Conservation (phyloP, 345 rosid species). For the Pelargonium nanum region DNA sequence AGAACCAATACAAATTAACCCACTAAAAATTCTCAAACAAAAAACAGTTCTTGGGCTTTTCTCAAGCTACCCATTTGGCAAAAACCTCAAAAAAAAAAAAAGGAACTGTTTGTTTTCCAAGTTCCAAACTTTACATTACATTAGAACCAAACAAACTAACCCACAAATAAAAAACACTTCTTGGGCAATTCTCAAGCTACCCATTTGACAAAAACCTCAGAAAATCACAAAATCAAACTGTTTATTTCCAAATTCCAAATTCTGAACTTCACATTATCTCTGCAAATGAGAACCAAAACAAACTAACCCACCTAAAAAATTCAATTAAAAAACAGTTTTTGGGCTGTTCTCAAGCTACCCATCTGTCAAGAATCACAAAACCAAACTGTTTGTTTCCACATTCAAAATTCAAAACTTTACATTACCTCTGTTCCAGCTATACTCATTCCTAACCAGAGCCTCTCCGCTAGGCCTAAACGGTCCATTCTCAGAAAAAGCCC, state of each 20-base stretch:
- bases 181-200: not conserved
- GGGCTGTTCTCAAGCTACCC: too few species aligned
- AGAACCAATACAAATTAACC: not conserved
- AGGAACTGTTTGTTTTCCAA: too few species aligned
- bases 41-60: not conserved
- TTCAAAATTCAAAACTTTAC: not conserved
- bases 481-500: slow-evolving; percentile 94
- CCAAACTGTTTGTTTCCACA: too few species aligned
- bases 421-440: slow-evolving; percentile 89
- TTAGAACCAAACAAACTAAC: not conserved
- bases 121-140: too few species aligned
- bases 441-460: slow-evolving; percentile 53
- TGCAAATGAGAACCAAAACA: too few species aligned
- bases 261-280: too few species aligned
- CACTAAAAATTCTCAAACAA: too few species aligned
- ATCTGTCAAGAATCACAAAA: too few species aligned
- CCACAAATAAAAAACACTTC: not conserved
- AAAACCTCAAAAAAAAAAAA: not conserved
- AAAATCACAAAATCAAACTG: not conserved
- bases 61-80: not conserved
- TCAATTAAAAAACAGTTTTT: too few species aligned
- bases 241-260: too few species aligned
- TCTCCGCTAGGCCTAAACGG: slow-evolving; percentile 93
- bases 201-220: not conserved
- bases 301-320: too few species aligned